Evolutionary conservation across 2,329 filamentous ascomycete species (phyloP).

Genomic region (Xylariaceae sp.): DNA sequence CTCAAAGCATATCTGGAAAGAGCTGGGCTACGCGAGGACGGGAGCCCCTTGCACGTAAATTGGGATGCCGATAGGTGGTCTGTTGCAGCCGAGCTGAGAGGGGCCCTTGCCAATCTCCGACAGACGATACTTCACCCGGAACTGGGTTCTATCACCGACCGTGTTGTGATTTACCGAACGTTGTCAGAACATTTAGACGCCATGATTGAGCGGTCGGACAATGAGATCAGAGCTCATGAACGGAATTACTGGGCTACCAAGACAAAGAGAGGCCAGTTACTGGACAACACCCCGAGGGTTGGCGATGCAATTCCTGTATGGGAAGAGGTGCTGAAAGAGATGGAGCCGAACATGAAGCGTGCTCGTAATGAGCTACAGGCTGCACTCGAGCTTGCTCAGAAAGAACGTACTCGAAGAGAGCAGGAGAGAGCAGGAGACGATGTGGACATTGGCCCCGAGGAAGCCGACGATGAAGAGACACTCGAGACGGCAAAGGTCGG

Average conservation of each 20-base stretch:
- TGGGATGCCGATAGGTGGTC: slow-evolving; percentile 59
- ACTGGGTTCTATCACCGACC: slow-evolving; percentile 62
- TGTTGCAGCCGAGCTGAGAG: slow-evolving; percentile 66
- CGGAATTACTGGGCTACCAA: slow-evolving; percentile 58
- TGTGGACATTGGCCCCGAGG: slow-evolving; percentile 20
- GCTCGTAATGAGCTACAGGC: slow-evolving; percentile 56
- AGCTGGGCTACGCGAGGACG: slow-evolving; percentile 59
- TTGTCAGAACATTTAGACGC: slow-evolving; percentile 80
- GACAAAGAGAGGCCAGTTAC: slow-evolving; percentile 68
- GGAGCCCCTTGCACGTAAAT: slow-evolving; percentile 52
- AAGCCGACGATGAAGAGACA: slow-evolving; percentile 13
- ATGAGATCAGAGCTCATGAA: slow-evolving; percentile 60
- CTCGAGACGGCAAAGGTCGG: slow-evolving; percentile 41
- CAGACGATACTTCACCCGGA: slow-evolving; percentile 85
- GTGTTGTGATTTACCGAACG: slow-evolving; percentile 57
- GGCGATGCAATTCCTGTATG: slow-evolving; percentile 67
- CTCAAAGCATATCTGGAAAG: slow-evolving; percentile 70
- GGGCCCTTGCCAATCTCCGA: slow-evolving; percentile 70
- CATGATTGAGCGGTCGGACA: slow-evolving; percentile 85
- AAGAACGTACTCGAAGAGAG: slow-evolving; percentile 26
- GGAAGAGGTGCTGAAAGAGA: slow-evolving; percentile 49
- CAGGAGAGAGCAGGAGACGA: slow-evolving; percentile 18
- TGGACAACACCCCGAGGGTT: slow-evolving; percentile 67
- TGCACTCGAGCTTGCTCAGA: slow-evolving; percentile 40
- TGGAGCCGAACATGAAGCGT: slow-evolving; percentile 51